Percentiles rank a stretch among this genome's conserved stretches.
phyloP scores from a whole-genome alignment of 1,284 basidiomycete genomes.

The Fomitopsis pinicola region DNA sequence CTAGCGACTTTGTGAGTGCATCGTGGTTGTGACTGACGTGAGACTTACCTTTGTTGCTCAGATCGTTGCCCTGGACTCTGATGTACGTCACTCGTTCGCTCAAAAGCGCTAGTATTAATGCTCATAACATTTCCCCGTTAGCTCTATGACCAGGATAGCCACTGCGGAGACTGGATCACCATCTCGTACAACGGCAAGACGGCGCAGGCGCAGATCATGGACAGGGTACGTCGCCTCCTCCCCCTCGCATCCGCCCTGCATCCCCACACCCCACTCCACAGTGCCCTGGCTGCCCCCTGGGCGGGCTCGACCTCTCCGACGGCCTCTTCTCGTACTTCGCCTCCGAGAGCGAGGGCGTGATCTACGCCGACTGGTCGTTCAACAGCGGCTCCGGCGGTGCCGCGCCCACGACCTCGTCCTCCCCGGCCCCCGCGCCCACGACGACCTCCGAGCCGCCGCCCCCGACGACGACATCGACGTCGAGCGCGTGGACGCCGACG shows the following conservation, averaged over 20 bases:
- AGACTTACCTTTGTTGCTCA: neutral
- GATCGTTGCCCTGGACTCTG: conserved; percentile 16
- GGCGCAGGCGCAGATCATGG: conserved; percentile 59
- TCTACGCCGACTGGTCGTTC: conserved; percentile 18
- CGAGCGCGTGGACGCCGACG: conserved; percentile 12
- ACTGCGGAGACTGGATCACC: conserved; percentile 63
- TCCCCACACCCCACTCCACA: conserved; percentile 20
- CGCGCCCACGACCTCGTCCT: conserved; percentile 12
- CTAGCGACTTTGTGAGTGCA: conserved; percentile 48
- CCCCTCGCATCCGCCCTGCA: neutral
- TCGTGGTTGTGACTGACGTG: neutral
- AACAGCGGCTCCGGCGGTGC: conserved; percentile 24
- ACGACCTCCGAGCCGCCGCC: conserved; percentile 23
- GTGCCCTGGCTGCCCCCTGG: conserved; percentile 70
- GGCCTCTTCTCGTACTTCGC: conserved; percentile 70
- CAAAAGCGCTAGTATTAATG: conserved; percentile 19
- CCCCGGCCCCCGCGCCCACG: conserved; percentile 13
- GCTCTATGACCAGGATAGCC: conserved; percentile 57
- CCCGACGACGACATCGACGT: conserved; percentile 18
- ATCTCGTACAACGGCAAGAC: conserved; percentile 64
- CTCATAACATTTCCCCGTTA: conserved; percentile 13
- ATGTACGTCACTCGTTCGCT: neutral
- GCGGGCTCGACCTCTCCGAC: conserved; percentile 74
- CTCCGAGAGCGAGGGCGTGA: conserved; percentile 21
- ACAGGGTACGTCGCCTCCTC: conserved; percentile 48